Base-by-base conservation (phyloP, 768 basidiomycete species). In the Mycena latifolia region DNA sequence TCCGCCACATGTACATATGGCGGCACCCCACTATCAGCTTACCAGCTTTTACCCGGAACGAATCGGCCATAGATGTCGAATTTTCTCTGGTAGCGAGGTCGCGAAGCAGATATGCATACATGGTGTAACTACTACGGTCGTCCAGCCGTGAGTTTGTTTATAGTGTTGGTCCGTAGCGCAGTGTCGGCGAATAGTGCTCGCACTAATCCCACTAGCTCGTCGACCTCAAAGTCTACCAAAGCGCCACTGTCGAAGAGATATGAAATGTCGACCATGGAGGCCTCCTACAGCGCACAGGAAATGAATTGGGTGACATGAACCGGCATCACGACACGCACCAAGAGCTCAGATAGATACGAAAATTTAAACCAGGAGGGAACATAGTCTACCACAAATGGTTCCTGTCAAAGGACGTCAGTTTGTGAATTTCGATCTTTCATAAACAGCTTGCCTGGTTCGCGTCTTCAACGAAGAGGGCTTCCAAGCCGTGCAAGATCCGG, bases 281-380 rank as follows among this genome's bases (percentile, higher is more conserved):
- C 96, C 77, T 95, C 94, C 95, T 96, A 70, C 54, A 12, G 15
- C 8, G 37, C 8, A 18, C 8, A 39, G 10, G 77, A 28, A 51
- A 35, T 46, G 45, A 52, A 60, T 46, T 28, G 4, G 14, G 33
- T 39, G 8, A 28, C 18, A 31, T 52, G 10, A 46, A 24, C 31
- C 54, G 10, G 25, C 43, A 50, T 58, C 15, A 55, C 12, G 22
- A n/a, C 28, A 83, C 92, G 50, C 65, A 96, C 95, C 83, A 98
- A 76, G 15, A 98, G 85, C 76, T 98, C 96, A 2, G 94, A 94
- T 6, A 98, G 84, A 77, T 98, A 98, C 22, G 92, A 95, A 77
- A 94, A 97, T 77, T 97, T 97, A 71, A 98, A 83, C 96, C 96
- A 98, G 15, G 88, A 90, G 2, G 94, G 92, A n/a, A 96, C 93